Base-by-base conservation (phyloP, 2,329 filamentous ascomycete genomes). In the Colletotrichum scovillei region DNA sequence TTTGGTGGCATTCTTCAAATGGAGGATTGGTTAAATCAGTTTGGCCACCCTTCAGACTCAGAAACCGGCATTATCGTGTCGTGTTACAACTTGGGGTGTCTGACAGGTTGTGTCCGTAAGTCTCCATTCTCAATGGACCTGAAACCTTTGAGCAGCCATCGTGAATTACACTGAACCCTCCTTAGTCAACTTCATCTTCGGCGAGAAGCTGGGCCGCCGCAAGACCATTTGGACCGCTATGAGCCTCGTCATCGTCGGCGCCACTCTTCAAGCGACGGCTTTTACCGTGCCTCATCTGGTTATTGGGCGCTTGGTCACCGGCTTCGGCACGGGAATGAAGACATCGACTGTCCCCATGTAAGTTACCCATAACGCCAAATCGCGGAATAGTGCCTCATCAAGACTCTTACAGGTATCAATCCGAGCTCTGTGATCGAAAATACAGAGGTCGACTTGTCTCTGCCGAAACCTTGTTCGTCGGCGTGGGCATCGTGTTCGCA, bases 1-100 rank as follows among this genome's bases (percentile, higher is more conserved):
- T 87, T 87, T 73, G 82, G 84, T 3, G 85, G 85, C 12, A 85
- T 88, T 19, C 79, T 88, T 11, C 82, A 84, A 11, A 86, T 84
- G 46, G 76, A 83, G 16, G 81, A 88, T 63, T 88, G 84, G 75
- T 72, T 80, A 6, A 53, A 76, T 1, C 78, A 79, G 11, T 79
- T 80, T 5, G n/a, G 74, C 2, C 72, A 77, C 5, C 79, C 79
- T 0, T 76, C 75, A 0, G 79, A 80, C 22, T 76, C 77, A 1
- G 65, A 77, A n/a, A 79, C 78, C 5, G 79, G 79, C 0, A 77
- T 80, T 56, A 80, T 80, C 1, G 76, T 77, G 0, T 80, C 81
- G 0, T 81, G 80, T 57, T 84, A 84, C 52, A 82, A 82, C 11
- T 75, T 87, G 14, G 85, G 86, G 4, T 85, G 82, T 69, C 82